Evolutionary conservation across 148 eudicot species (phyloP).

Genomic region (Polygonum aviculare): DNA sequence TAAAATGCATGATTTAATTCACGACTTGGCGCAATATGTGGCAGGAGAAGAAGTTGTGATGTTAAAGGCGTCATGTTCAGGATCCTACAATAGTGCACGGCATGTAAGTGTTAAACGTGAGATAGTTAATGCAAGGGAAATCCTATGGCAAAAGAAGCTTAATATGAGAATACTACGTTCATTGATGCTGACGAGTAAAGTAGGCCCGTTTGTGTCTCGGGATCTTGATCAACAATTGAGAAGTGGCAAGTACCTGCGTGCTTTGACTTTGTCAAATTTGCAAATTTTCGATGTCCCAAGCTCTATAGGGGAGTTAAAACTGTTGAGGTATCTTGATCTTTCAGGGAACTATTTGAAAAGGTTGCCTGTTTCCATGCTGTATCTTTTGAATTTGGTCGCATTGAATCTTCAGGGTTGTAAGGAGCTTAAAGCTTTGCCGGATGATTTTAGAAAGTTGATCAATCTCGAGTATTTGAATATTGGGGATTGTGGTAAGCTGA

Average conservation of each 20-base stretch:
- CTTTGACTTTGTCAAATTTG: background rate
- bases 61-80: background rate
- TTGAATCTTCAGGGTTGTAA: background rate
- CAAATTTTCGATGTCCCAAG: background rate
- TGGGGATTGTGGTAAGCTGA: slow-evolving; percentile 1
- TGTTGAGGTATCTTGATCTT: slow-evolving; percentile 34
- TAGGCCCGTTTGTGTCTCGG: background rate
- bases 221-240: background rate
- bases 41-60: slow-evolving; percentile 11
- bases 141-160: background rate
- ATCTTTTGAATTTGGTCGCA: slow-evolving; percentile 19
- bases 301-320: background rate
- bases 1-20: slow-evolving; percentile 38
- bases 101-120: background rate
- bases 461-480: slow-evolving; percentile 19
- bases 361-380: background rate
- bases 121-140: background rate
- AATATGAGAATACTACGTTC: background rate
- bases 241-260: background rate
- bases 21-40: slow-evolving; percentile 32
- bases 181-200: background rate
- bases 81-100: background rate
- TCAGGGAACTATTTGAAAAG: background rate
- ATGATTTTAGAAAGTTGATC: background rate
- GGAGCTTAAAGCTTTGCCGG: slow-evolving; percentile 14